phyloP scores from a whole-genome alignment of 2,329 filamentous ascomycete species.

The Aspergillus pseudoterreus region DNA sequence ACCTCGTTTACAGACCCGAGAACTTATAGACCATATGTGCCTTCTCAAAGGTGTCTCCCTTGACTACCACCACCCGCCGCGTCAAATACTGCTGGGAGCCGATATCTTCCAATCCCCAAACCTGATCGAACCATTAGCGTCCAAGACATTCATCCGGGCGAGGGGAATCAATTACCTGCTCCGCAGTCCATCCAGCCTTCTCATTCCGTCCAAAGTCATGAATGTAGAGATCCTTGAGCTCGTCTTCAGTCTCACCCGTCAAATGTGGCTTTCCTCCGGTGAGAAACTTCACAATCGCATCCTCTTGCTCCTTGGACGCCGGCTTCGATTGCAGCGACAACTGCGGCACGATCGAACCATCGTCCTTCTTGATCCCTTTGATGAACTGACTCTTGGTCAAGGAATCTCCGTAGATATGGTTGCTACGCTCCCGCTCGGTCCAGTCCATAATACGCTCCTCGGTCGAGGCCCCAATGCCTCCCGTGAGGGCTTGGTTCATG shows the following conservation, averaged over 20 bases:
- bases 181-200: slow-evolving; percentile 7
- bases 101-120: slow-evolving; percentile 8
- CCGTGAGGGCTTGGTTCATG: slow-evolving; percentile 7
- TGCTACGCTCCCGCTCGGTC: slow-evolving; percentile 8
- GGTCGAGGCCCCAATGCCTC: slow-evolving; percentile 7
- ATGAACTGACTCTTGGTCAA: slow-evolving; percentile 6
- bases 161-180: slow-evolving; percentile 2
- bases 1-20: not conserved
- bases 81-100: slow-evolving; percentile 4
- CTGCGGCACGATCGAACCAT: slow-evolving; percentile 1
- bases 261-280: not conserved
- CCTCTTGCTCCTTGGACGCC: not conserved
- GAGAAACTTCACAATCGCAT: slow-evolving; percentile 4
- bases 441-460: slow-evolving; percentile 12
- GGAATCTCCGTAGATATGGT: slow-evolving; percentile 8
- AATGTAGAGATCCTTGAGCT: slow-evolving; percentile 5
- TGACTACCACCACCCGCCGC: slow-evolving; percentile 6
- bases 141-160: too few species aligned
- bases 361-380: slow-evolving; percentile 1
- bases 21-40: slow-evolving; percentile 8
- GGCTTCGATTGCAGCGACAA: slow-evolving; percentile 2
- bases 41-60: slow-evolving; percentile 3
- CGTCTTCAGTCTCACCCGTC: not conserved
- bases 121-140: not conserved
- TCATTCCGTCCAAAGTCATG: slow-evolving; percentile 10